phyloP scores from a whole-genome alignment of 805 yeast species.

The Saturnispora gosingensis region DNA sequence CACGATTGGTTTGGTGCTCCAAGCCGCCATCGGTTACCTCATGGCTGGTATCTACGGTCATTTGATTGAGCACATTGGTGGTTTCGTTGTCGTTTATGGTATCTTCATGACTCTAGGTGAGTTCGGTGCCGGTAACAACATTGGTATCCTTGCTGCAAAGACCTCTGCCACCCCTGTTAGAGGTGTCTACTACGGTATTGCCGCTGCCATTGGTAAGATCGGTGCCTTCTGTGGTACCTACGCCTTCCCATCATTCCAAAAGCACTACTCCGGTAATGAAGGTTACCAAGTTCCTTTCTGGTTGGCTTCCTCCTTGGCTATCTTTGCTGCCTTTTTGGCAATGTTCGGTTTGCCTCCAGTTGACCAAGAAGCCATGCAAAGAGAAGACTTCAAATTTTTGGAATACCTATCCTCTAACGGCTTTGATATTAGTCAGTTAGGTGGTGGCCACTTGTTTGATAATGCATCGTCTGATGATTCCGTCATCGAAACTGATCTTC shows the following conservation, averaged over 20 bases:
- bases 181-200: slow-evolving; percentile 84
- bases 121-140: slow-evolving; percentile 90
- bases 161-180: slow-evolving; percentile 80
- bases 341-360: slow-evolving; percentile 69
- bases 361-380: slow-evolving; percentile 72
- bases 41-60: slow-evolving; percentile 65
- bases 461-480: slow-evolving; percentile 2
- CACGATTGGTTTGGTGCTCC: slow-evolving; percentile 55
- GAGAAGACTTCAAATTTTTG: slow-evolving; percentile 67
- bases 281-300: slow-evolving; percentile 76
- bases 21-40: slow-evolving; percentile 71
- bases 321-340: slow-evolving; percentile 61
- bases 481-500: background rate
- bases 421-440: slow-evolving; percentile 58
- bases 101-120: slow-evolving; percentile 83
- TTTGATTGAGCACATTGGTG: slow-evolving; percentile 57
- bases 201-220: slow-evolving; percentile 85
- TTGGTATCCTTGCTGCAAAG: slow-evolving; percentile 81
- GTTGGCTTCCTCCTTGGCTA: slow-evolving; percentile 68
- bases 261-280: slow-evolving; percentile 44
- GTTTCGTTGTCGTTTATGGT: slow-evolving; percentile 80
- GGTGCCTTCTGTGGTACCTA: slow-evolving; percentile 92
- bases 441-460: slow-evolving; percentile 22
- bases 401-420: slow-evolving; percentile 60
- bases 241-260: slow-evolving; percentile 74